phyloP scores from a whole-genome alignment of 169 alveolate species.

The Eimeria acervulina region DNA sequence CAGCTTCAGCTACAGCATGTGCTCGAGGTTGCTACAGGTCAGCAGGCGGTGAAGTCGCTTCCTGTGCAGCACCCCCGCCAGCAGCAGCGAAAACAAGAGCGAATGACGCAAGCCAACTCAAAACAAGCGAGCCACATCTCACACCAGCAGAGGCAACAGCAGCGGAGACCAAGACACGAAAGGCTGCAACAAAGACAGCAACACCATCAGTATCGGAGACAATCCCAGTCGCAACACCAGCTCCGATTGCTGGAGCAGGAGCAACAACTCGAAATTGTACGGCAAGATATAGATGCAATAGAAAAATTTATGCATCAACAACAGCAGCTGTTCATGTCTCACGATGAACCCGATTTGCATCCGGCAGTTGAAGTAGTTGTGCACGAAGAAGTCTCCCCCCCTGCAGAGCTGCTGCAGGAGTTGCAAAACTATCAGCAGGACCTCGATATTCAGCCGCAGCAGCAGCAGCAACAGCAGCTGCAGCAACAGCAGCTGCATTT shows the following conservation, averaged over 20 bases:
- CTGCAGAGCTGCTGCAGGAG: conserved; percentile 12
- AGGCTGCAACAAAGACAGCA: conserved; percentile 37
- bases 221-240: conserved; percentile 5
- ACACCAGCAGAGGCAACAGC: not conserved
- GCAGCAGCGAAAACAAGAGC: conserved; percentile 29
- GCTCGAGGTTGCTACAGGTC: not conserved
- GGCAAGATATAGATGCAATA: not conserved
- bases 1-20: not conserved
- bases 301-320: not conserved
- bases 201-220: not conserved
- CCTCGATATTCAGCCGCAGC: not conserved
- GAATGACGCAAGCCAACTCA: not conserved
- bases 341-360: not conserved
- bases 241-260: not conserved
- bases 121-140: not conserved
- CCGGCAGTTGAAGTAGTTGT: conserved; percentile 41
- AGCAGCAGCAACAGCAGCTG: conserved; percentile 11
- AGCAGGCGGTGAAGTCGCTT: not conserved
- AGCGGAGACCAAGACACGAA: conserved; percentile 1
- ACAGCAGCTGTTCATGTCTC: not conserved
- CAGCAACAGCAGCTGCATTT: conserved; percentile 26
- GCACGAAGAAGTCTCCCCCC: not conserved
- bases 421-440: not conserved
- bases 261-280: conserved; percentile 38
- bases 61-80: not conserved